These are phyloP conservation scores for Epichloe brachyelytri DNA, from an alignment of 2,329 filamentous ascomycete genomes.

Conservation along the genomic window DNA sequence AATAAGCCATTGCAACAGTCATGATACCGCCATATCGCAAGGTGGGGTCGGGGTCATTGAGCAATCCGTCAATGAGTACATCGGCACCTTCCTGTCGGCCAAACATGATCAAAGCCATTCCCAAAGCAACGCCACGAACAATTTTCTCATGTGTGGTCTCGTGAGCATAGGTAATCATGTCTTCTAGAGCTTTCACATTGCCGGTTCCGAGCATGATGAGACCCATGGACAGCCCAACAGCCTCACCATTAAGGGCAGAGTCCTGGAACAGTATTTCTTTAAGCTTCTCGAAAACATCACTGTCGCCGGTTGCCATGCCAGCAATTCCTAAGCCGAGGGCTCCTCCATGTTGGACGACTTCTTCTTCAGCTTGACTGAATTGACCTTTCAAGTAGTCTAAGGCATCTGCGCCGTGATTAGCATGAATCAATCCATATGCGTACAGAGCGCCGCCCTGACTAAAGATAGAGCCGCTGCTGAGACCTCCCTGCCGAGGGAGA, in stretches of 20 bases:
- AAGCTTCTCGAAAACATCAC: slow-evolving; percentile 82
- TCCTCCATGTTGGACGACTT: slow-evolving; percentile 94
- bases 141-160: slow-evolving; percentile 99
- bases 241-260: slow-evolving; percentile 92
- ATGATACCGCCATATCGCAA: slow-evolving; percentile 95
- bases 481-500: slow-evolving; percentile 63
- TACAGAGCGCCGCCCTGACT: slow-evolving; percentile 94
- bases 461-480: slow-evolving; percentile 75
- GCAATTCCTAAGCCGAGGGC: slow-evolving; percentile 91
- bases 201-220: slow-evolving; percentile 98
- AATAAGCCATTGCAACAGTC: slow-evolving; percentile 96
- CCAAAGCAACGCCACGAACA: slow-evolving; percentile 84
- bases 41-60: slow-evolving; percentile 87
- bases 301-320: slow-evolving; percentile 90
- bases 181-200: slow-evolving; percentile 81
- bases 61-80: slow-evolving; percentile 81
- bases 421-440: slow-evolving; percentile 89
- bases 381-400: slow-evolving; percentile 65
- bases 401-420: slow-evolving; percentile 90
- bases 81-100: slow-evolving; percentile 89
- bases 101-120: slow-evolving; percentile 98
- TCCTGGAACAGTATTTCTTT: slow-evolving; percentile 83
- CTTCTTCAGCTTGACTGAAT: slow-evolving; percentile 65
- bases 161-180: slow-evolving; percentile 96
- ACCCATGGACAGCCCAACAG: slow-evolving; percentile 90